Percentiles rank a stretch among this genome's conserved stretches.
phyloP scores from a whole-genome alignment of 495 filamentous ascomycete genomes.

The Lophiostoma macrostomum region DNA sequence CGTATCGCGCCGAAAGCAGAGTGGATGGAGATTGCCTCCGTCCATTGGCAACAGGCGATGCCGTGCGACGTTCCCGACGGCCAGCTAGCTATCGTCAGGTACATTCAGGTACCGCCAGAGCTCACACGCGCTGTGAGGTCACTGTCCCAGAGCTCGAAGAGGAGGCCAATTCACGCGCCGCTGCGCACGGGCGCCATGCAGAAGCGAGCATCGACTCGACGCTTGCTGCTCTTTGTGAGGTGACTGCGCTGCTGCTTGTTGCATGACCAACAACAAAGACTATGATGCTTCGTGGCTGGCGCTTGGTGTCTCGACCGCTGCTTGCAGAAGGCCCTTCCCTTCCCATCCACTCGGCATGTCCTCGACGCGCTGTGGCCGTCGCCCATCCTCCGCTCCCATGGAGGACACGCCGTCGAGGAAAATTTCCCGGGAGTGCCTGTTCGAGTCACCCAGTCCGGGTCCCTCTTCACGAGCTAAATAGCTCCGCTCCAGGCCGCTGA shows the following conservation, averaged over 20 bases:
- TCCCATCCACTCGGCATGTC: not conserved
- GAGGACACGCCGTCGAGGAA: constrained; percentile 9
- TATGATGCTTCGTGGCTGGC: too few species aligned
- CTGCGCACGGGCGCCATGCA: constrained; percentile 8
- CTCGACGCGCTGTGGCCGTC: not conserved
- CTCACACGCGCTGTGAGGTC: not conserved
- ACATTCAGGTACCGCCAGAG: constrained; percentile 26
- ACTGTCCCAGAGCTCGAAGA: not conserved
- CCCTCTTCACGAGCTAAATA: constrained; percentile 12
- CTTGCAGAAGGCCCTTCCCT: not conserved
- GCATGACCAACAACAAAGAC: constrained; percentile 8
- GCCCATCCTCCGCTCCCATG: not conserved
- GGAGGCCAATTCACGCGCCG: constrained; percentile 2
- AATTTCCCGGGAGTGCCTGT: constrained; percentile 27
- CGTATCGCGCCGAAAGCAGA: too few species aligned
- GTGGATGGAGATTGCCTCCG: too few species aligned
- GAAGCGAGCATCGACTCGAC: constrained; percentile 5
- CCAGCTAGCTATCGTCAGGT: constrained; percentile 6
- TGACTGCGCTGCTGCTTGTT: not conserved
- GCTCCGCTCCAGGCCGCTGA: constrained; percentile 13
- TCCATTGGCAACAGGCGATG: too few species aligned
- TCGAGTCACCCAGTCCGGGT: constrained; percentile 20
- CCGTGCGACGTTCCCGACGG: constrained; percentile 4
- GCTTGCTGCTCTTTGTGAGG: not conserved
- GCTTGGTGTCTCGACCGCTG: not conserved